phyloP scores from a whole-genome alignment of 2,329 filamentous ascomycete genomes.

The Diaporthe sp. region DNA sequence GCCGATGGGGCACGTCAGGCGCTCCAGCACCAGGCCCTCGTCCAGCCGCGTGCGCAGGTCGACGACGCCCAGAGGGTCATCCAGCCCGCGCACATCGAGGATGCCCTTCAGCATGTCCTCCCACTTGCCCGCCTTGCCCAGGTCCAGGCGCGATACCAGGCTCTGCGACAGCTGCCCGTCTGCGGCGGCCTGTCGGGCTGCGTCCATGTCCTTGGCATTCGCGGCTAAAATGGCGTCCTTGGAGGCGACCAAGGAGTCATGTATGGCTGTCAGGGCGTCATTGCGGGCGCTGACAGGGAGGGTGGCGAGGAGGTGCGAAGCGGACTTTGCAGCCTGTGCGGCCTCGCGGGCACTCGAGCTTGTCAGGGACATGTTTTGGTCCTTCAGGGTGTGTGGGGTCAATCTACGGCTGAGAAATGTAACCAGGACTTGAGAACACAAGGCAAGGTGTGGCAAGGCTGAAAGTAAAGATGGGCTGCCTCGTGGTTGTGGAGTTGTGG shows the following conservation, averaged over 20 bases:
- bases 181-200: conserved; percentile 80
- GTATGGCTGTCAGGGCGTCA: conserved; percentile 85
- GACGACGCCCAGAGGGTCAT: conserved; percentile 93
- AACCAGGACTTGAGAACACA: not conserved
- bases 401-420: conserved; percentile 1
- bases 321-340: conserved; percentile 82
- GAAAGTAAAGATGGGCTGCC: not conserved
- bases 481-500: conserved; percentile 17
- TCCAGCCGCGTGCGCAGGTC: conserved; percentile 89
- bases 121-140: conserved; percentile 90
- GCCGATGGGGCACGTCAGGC: conserved; percentile 94
- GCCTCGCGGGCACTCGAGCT: conserved; percentile 84
- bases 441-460: not conserved
- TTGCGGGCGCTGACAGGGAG: conserved; percentile 84
- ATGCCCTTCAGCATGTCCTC: conserved; percentile 99
- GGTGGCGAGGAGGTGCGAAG: conserved; percentile 86
- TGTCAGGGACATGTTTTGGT: conserved; percentile 83
- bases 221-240: conserved; percentile 86
- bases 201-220: conserved; percentile 85
- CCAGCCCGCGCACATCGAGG: conserved; percentile 84
- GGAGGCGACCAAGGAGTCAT: conserved; percentile 78
- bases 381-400: not conserved
- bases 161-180: conserved; percentile 84
- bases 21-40: conserved; percentile 86
- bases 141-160: conserved; percentile 88